Evolutionary conservation across 2,329 filamentous ascomycete genomes (phyloP).

Genomic region (Bipolaris zeicola): DNA sequence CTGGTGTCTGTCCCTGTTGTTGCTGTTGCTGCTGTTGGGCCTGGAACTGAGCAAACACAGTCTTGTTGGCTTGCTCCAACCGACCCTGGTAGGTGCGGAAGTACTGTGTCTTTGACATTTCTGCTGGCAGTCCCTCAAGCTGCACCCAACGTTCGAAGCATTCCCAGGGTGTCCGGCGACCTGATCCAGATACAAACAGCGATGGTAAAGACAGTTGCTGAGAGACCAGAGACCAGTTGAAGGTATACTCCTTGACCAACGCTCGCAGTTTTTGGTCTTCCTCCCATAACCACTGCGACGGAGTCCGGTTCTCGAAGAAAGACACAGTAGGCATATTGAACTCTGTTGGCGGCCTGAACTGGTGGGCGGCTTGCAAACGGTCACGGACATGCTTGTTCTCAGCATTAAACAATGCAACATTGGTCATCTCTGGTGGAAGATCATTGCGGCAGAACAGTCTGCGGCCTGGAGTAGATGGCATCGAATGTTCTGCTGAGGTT

Average conservation of each 20-base stretch:
- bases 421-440: constrained; percentile 70
- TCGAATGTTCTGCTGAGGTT: constrained; percentile 51
- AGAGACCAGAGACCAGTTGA: constrained; percentile 97
- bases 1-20: constrained; percentile 58
- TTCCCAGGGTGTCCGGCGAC: constrained; percentile 94
- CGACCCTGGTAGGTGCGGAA: constrained; percentile 76
- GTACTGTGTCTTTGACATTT: constrained; percentile 95
- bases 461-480: constrained; percentile 48
- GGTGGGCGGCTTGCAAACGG: constrained; percentile 85
- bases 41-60: constrained; percentile 63
- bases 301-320: constrained; percentile 85
- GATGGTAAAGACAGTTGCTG: constrained; percentile 77
- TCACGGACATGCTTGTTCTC: constrained; percentile 91
- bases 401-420: constrained; percentile 86
- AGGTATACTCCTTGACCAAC: constrained; percentile 88
- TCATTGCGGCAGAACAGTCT: constrained; percentile 51
- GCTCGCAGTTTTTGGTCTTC: constrained; percentile 90
- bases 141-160: constrained; percentile 97
- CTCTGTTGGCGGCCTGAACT: constrained; percentile 91
- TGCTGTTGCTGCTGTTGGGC: constrained; percentile 60
- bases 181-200: constrained; percentile 79
- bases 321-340: constrained; percentile 85
- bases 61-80: constrained; percentile 66
- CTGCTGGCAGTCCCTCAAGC: constrained; percentile 84
- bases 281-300: constrained; percentile 87